Evolutionary conservation across 306 rosid species (phyloP), one percentile per base, ranked within the genome.

Genomic region (Fragaria nilgerrensis): DNA sequence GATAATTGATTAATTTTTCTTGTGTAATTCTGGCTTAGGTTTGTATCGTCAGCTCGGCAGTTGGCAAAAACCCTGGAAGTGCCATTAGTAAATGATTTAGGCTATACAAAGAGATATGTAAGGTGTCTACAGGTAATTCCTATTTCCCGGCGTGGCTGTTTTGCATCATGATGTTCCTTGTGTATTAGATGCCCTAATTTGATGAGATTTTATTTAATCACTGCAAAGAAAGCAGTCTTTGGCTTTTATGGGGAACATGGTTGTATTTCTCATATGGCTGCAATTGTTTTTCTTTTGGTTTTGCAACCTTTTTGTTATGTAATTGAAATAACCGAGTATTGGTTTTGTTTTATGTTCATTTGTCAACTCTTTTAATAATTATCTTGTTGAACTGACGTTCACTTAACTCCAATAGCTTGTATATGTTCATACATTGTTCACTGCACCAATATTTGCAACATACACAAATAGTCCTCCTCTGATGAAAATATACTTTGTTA

Each of bases 61-160:
- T 85, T 96, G 85, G 98, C 97, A 44, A 96, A 96, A 87, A 94
- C 99, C 70, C 86, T 96, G 80, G 99, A 96, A 89, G 99, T 96
- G 75, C 99, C 99, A 9, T 89, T 96, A 83, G 99, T 96, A 79
- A 96, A 96, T 88, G 99, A 96, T 88, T 88, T 96, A 85, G 99
- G 99, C 76, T 96, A 96, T 84, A 93, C 99, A 8, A 96, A 96
- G 90, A 86, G 98, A 96, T 96, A 96, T 19, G 97, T 96, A 23
- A 93, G 99, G 68, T 96, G 99, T 84, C 91, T 96, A 74, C 99
- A 96, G 97, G 99, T 96, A 90, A 70, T 79, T 43, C 75, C 77
- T 37, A 44, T 64, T 58, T 52, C 75, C 37, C 32, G 45, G 32
- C 27, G 14, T 43, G 48, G 56, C 0, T 59, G 12, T 20, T 19